phyloP scores from a whole-genome alignment of 257 asterid species.

The Buddleja alternifolia region DNA sequence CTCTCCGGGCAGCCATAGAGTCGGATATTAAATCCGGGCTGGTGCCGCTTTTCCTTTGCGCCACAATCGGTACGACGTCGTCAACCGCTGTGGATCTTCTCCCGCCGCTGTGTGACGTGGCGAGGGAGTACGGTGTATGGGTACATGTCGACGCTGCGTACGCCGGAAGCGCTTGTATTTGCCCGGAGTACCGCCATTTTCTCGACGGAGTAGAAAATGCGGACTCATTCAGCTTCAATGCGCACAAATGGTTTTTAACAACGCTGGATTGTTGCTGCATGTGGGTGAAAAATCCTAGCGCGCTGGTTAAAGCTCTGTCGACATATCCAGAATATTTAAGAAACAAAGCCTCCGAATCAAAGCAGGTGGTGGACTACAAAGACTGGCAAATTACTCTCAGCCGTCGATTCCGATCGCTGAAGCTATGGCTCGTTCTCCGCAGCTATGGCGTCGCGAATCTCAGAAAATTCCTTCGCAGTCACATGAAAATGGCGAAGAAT shows the following conservation, averaged over 20 bases:
- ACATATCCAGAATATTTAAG: constrained; percentile 65
- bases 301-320: constrained; percentile 58
- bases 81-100: constrained; percentile 70
- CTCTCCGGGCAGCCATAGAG: constrained; percentile 42
- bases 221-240: constrained; percentile 73
- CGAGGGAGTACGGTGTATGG: constrained; percentile 57
- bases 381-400: constrained; percentile 86
- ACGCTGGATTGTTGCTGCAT: constrained; percentile 81
- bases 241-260: constrained; percentile 78
- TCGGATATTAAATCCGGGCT: constrained; percentile 53
- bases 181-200: constrained; percentile 70
- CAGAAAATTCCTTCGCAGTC: constrained; percentile 57
- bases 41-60: constrained; percentile 64
- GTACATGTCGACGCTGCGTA: constrained; percentile 84
- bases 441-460: constrained; percentile 71
- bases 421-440: constrained; percentile 71
- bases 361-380: constrained; percentile 75
- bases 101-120: constrained; percentile 53
- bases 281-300: constrained; percentile 74
- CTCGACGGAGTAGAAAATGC: constrained; percentile 71
- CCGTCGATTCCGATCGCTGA: constrained; percentile 70
- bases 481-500: constrained; percentile 71
- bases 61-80: constrained; percentile 72
- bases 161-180: constrained; percentile 76
- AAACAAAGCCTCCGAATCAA: constrained; percentile 66